Base-by-base conservation (phyloP, 2,329 filamentous ascomycete genomes). In the Alternaria angustiovoidea region DNA sequence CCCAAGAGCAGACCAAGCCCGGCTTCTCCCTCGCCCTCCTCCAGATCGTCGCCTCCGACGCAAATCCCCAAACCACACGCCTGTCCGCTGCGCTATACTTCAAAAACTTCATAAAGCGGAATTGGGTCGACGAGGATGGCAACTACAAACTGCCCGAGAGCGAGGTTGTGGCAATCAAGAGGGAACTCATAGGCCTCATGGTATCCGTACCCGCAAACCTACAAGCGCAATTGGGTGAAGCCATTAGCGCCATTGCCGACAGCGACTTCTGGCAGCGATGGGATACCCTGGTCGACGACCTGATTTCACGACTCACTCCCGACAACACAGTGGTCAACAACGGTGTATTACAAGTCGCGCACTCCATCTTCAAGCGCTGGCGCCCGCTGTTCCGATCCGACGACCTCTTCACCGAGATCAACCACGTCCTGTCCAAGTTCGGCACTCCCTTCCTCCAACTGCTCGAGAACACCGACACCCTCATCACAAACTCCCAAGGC, bases 281-380 rank as follows among this genome's bases (percentile, higher is more conserved):
- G 95, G 91, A 98, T 75, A 97, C 94, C n/a, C 85, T 99, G 61
- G 94, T 96, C 54, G 88, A 91, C 82, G 94, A 99, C 79, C 89
- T 99, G 60, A 93, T 97, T 68, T 92, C 90, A 49, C 89, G 94
- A 48, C 87, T 99, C 64, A 94, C 93, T 3, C 85, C 90, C 12
- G 89, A 91, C 69, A 91, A 98, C 77, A 88, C 90, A 61, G 89
- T 90, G 67, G 86, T 93, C 77, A 99, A 98, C 80, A 92, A 94
- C 72, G 96, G 95, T 67, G 95, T 99, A 18, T 84, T 99, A 62
- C 93, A 97, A 80, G 95, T 99, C 44, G 96, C 96, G 69, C 95
- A 99, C 81, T 98, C 95, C 49, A 98, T 99, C 71, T 99, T 98
- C 82, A 92, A 91, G 77, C 86, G 95, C 78, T 99, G 95, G 95